Base-by-base conservation (phyloP, 352 stramenopile genomes). In the Globisporangium radiosum region DNA sequence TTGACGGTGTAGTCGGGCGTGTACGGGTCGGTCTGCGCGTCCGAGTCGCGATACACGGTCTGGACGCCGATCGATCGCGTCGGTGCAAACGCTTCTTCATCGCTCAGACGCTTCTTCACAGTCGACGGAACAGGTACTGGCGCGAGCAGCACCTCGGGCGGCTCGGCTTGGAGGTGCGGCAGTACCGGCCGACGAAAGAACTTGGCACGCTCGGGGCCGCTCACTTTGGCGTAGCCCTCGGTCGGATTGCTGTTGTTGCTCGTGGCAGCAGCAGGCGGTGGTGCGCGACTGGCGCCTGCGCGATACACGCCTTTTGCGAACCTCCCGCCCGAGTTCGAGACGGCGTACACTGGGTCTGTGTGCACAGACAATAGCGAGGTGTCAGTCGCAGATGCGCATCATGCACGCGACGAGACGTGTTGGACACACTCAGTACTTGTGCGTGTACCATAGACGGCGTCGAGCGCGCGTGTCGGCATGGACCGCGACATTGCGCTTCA, bases 1-100 rank as follows among this genome's bases (percentile, higher is more conserved):
- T 80, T 71, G 56, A 98, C 68, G 11, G 90, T 90, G 59, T 90
- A 98, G 59, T 97, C 89, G 1, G 92, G 94, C 38, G 90, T 95
- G 71, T 98, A 98, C 43, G 94, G 90, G 40, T 94, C 79, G 15
- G 94, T 98, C 69, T 98, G 93, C 7, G 85, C 89, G 58, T 98
- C 92, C 49, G 85, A 97, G 64, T 98, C 94, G 40, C 94, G 84
- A 68, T 95, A 97, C 71, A 79, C 72, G 7, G 91, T 98, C 76
- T 98, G 93, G 14, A 96, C 78, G 7, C 76, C 91, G 7, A 96
- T 70, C 2, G 85, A 87, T 37, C 84, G 78, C 25, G 77, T 92
- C 0, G 63, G 69, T 36, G 63, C 63, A 47, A 67, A 69, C 15
- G 69, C 69, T 14, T 71, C 73, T 57, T 81, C 69, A 8, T 76